phyloP scores from a whole-genome alignment of 2,329 filamentous ascomycete species.

The Venturiaceae sp. region DNA sequence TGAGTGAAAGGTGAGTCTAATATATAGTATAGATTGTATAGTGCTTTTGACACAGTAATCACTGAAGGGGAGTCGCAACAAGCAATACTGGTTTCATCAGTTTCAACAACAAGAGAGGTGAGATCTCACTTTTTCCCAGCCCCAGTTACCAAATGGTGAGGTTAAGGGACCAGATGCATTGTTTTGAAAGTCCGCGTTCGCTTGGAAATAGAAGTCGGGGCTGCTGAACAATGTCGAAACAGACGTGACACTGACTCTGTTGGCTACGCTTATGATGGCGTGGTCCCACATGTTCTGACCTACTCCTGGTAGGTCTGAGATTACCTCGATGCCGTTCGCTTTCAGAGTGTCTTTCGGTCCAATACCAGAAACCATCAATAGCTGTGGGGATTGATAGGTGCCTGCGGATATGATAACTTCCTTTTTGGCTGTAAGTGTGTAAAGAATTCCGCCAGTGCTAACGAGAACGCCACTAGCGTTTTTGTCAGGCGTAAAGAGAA shows the following conservation, averaged over 20 bases:
- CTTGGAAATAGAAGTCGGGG: too few species aligned
- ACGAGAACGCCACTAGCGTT: conserved; percentile 5
- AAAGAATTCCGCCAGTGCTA: conserved; percentile 23
- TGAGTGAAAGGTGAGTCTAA: too few species aligned
- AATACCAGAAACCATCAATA: conserved; percentile 42
- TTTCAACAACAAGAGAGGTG: too few species aligned
- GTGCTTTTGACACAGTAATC: too few species aligned
- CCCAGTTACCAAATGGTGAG: too few species aligned
- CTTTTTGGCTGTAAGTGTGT: conserved; percentile 29
- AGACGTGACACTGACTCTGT: conserved; percentile 14
- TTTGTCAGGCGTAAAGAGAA: conserved; percentile 4
- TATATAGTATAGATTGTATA: too few species aligned
- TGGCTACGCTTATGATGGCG: conserved; percentile 25
- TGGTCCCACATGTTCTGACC: conserved; percentile 18
- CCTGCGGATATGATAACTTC: conserved; percentile 44
- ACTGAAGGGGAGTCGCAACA: too few species aligned
- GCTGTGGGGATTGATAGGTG: conserved; percentile 43
- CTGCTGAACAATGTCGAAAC: too few species aligned
- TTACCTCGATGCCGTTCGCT: conserved; percentile 17
- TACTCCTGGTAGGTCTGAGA: conserved; percentile 18
- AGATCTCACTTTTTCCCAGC: too few species aligned
- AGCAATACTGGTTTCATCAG: too few species aligned
- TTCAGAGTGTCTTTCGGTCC: conserved; percentile 33
- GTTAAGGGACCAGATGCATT: too few species aligned
- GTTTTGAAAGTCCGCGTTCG: too few species aligned